Percentiles rank a stretch among this genome's conserved stretches.
Conservation (phyloP, 371 early-diverging fungal genomes). For the Haplosporangium sp. region DNA sequence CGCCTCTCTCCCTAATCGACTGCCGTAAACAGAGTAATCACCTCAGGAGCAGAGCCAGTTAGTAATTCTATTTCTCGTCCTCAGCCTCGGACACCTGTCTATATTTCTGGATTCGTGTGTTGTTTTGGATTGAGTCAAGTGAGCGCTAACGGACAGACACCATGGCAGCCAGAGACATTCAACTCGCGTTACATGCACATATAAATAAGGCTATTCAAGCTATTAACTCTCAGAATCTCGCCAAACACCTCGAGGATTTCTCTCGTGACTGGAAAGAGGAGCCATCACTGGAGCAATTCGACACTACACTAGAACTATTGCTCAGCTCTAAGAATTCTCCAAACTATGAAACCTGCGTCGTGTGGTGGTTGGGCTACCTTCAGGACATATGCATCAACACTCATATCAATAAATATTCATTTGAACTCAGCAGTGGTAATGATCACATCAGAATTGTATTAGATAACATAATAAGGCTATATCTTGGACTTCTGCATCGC, state of each 20-base stretch:
- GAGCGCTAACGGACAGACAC: background rate
- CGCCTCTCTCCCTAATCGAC: background rate
- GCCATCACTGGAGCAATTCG: slow-evolving; percentile 45
- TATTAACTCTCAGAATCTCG: slow-evolving; percentile 15
- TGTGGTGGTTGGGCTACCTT: slow-evolving; percentile 41
- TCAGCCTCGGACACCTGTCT: background rate
- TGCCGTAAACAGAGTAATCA: background rate
- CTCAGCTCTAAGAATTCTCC: slow-evolving; percentile 15
- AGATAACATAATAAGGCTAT: background rate
- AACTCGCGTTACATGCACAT: slow-evolving; percentile 41
- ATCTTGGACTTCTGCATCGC: background rate
- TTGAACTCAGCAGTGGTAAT: slow-evolving; percentile 36
- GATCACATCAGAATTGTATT: background rate
- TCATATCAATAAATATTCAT: slow-evolving; percentile 22
- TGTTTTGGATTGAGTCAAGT: background rate
- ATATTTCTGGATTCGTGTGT: background rate
- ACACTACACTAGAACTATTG: slow-evolving; percentile 28
- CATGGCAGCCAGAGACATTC: slow-evolving; percentile 40
- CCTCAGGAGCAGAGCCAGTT: background rate
- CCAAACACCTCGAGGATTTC: slow-evolving; percentile 35
- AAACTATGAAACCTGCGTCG: slow-evolving; percentile 20
- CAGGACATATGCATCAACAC: slow-evolving; percentile 25
- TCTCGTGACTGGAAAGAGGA: slow-evolving; percentile 49
- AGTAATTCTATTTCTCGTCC: background rate
- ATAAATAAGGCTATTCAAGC: slow-evolving; percentile 41